Conservation (phyloP, 352 stramenopile genomes). For the Globisporangium nagaii region DNA sequence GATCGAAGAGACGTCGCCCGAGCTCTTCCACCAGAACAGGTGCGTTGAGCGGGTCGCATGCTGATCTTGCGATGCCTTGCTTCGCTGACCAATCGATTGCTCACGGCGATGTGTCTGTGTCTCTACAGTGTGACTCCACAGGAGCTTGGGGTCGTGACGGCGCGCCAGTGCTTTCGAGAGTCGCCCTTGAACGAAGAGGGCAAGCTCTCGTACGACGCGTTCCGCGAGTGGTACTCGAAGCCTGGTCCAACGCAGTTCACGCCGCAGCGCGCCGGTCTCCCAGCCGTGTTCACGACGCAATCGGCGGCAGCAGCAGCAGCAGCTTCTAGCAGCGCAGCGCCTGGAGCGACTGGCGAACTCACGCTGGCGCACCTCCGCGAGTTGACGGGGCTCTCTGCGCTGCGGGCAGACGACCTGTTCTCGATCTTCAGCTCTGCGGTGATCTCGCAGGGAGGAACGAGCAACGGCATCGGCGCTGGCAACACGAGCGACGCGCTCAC, state of each 20-base stretch:
- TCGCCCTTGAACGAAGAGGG: constrained; percentile 55
- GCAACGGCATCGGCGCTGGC: background rate
- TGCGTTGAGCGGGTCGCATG: constrained; percentile 21
- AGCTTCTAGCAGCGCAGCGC: background rate
- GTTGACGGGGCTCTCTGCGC: constrained; percentile 38
- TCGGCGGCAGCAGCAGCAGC: background rate
- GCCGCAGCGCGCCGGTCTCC: background rate
- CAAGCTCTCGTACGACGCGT: constrained; percentile 69
- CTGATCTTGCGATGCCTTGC: too few relatives aligned
- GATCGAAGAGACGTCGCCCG: constrained; percentile 56
- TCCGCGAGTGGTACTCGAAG: constrained; percentile 75
- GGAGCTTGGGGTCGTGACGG: constrained; percentile 63
- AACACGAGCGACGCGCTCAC: constrained; percentile 33
- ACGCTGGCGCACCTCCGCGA: constrained; percentile 35
- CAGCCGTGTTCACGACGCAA: constrained; percentile 4
- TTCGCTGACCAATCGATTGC: too few relatives aligned
- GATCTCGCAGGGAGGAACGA: background rate
- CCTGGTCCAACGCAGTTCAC: constrained; percentile 43
- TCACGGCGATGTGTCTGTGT: background rate
- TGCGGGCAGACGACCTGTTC: constrained; percentile 58
- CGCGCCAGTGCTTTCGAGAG: constrained; percentile 72
- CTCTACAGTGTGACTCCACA: constrained; percentile 43
- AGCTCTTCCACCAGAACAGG: constrained; percentile 71
- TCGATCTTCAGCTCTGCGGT: constrained; percentile 42
- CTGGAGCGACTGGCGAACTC: constrained; percentile 5